Percentiles rank a stretch among this genome's conserved stretches.
phyloP scores from a whole-genome alignment of 306 rosid genomes.

The Abrus precatorius region DNA sequence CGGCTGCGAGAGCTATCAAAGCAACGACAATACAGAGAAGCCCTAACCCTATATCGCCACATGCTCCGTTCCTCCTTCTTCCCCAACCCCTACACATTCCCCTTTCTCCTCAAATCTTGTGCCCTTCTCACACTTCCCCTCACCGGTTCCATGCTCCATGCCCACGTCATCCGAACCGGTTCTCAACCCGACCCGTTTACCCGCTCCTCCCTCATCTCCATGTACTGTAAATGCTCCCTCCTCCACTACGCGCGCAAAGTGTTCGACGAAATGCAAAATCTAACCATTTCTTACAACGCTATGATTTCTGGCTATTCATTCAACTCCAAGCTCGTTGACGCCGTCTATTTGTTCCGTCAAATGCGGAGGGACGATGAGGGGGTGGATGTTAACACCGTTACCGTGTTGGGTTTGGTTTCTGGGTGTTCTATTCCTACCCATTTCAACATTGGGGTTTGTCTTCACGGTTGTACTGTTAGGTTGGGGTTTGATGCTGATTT shows the following conservation, averaged over 20 bases:
- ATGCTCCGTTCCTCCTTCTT: conserved; percentile 77
- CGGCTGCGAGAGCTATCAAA: conserved; percentile 73
- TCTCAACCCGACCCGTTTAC: conserved; percentile 77
- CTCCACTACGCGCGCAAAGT: conserved; percentile 67
- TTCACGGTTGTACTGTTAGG: conserved; percentile 63
- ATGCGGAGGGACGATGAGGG: conserved; percentile 67
- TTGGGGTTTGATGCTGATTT: conserved; percentile 62
- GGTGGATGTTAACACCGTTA: conserved; percentile 60
- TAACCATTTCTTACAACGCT: conserved; percentile 76
- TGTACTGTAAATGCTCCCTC: conserved; percentile 60
- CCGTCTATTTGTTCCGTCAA: conserved; percentile 56
- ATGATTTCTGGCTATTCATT: conserved; percentile 73
- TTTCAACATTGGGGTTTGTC: conserved; percentile 61
- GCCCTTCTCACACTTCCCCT: conserved; percentile 71
- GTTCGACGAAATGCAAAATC: conserved; percentile 67
- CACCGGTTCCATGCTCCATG: conserved; percentile 70
- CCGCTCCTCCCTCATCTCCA: conserved; percentile 75
- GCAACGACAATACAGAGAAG: conserved; percentile 65
- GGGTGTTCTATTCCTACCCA: conserved; percentile 58
- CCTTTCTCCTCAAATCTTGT: conserved; percentile 85
- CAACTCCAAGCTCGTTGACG: conserved; percentile 58
- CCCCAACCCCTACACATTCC: conserved; percentile 85
- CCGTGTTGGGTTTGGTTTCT: conserved; percentile 77
- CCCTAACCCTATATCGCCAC: conserved; percentile 70
- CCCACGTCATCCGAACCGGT: conserved; percentile 78